Conservation (phyloP, 2,329 filamentous ascomycete genomes). For the Arthrobotrys conoides region DNA sequence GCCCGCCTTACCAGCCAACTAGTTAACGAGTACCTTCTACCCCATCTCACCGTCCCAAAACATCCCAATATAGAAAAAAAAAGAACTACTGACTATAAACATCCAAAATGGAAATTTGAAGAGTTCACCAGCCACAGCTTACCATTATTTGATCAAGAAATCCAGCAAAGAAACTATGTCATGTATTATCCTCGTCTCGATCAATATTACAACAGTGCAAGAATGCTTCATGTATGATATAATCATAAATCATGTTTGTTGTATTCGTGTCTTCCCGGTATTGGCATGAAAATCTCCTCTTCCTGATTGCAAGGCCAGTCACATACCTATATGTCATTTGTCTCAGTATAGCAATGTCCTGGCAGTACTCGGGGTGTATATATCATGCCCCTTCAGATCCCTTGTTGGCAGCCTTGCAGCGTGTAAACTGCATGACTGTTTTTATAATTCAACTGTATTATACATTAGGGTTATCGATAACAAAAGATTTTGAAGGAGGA, state of each 20-base stretch:
- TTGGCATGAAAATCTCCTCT: slow-evolving; percentile 17
- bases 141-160: background rate
- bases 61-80: slow-evolving; percentile 20
- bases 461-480: slow-evolving; percentile 8
- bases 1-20: slow-evolving; percentile 1
- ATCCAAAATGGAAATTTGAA: slow-evolving; percentile 12
- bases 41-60: slow-evolving; percentile 16
- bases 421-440: slow-evolving; percentile 6
- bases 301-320: slow-evolving; percentile 9
- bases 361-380: background rate
- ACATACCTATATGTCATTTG: slow-evolving; percentile 9
- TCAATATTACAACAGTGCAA: background rate
- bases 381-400: background rate
- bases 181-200: slow-evolving; percentile 1
- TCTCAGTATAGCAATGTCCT: background rate
- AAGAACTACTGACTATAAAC: slow-evolving; percentile 18
- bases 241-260: slow-evolving; percentile 2
- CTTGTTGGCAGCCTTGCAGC: slow-evolving; percentile 16
- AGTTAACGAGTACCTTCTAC: background rate
- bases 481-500: background rate
- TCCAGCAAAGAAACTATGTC: too few species aligned
- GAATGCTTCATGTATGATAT: slow-evolving; percentile 22
- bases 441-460: slow-evolving; percentile 18
- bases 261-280: slow-evolving; percentile 48
- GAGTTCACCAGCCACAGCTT: background rate